phyloP scores from a whole-genome alignment of 768 basidiomycete species.

The Mycena indigotica region DNA sequence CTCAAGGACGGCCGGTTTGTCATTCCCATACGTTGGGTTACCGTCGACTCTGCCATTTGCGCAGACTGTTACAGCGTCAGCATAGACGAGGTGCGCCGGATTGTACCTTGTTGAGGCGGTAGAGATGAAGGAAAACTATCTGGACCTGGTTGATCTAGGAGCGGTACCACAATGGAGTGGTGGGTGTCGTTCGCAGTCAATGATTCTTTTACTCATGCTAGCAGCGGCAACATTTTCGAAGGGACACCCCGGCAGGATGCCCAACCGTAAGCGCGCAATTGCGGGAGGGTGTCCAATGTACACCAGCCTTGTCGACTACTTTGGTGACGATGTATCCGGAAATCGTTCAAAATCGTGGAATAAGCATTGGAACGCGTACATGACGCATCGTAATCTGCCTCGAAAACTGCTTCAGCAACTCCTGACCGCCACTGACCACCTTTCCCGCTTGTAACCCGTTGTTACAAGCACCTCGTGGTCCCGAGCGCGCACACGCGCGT shows the following conservation, averaged over 20 bases:
- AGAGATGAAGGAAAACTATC: too few relatives aligned
- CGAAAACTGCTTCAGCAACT: constrained; percentile 40
- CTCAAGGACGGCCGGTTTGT: constrained; percentile 2
- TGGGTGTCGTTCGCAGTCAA: neutral
- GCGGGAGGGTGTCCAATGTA: constrained; percentile 35
- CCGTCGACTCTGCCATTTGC: too few relatives aligned
- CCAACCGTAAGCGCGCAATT: constrained; percentile 33
- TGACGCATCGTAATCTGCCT: constrained; percentile 40
- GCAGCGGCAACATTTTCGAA: constrained; percentile 11
- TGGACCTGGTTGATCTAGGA: neutral
- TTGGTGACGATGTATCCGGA: too few relatives aligned
- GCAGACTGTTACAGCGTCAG: too few relatives aligned
- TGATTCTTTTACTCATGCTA: neutral
- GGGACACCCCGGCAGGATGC: constrained; percentile 32
- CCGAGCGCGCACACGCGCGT: too few relatives aligned
- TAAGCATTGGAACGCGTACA: too few relatives aligned
- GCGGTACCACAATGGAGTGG: neutral
- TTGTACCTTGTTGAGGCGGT: neutral
- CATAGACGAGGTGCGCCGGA: neutral
- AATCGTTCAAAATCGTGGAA: too few relatives aligned
- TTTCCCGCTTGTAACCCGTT: too few relatives aligned
- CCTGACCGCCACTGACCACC: too few relatives aligned
- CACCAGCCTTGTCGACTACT: too few relatives aligned
- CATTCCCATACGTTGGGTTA: too few relatives aligned
- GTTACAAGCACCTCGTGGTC: too few relatives aligned